Percentiles rank a stretch among this genome's conserved stretches.
phyloP scores from a whole-genome alignment of 2,329 filamentous ascomycete species.

The Epichloe gansuensis region DNA sequence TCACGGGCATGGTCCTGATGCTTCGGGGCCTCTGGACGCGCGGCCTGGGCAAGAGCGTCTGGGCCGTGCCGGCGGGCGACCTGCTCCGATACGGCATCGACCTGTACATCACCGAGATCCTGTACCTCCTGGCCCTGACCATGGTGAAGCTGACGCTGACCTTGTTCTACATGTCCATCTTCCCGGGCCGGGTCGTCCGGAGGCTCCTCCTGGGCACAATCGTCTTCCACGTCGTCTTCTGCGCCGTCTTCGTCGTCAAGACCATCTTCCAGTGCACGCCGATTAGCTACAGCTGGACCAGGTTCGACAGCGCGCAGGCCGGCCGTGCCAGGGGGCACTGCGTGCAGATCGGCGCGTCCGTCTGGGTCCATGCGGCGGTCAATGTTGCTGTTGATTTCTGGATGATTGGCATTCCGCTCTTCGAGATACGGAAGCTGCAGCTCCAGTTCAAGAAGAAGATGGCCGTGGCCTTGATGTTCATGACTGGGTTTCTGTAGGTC shows the following conservation, averaged over 20 bases:
- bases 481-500: slow-evolving; percentile 5
- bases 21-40: background rate
- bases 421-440: slow-evolving; percentile 4
- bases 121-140: slow-evolving; percentile 5
- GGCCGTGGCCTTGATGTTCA: slow-evolving; percentile 5
- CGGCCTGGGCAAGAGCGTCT: background rate
- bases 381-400: slow-evolving; percentile 5
- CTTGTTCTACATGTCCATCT: slow-evolving; percentile 5
- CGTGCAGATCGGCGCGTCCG: slow-evolving; percentile 3
- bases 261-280: slow-evolving; percentile 4
- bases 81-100: background rate
- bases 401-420: slow-evolving; percentile 6
- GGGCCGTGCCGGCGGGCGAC: background rate
- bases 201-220: slow-evolving; percentile 2
- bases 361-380: slow-evolving; percentile 3
- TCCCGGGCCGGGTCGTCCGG: slow-evolving; percentile 1
- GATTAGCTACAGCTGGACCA: background rate
- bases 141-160: slow-evolving; percentile 3
- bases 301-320: too few relatives aligned
- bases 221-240: background rate
- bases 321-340: background rate
- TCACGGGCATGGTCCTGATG: background rate
- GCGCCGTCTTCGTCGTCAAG: background rate
- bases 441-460: slow-evolving; percentile 6
- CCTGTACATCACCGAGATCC: background rate